Percentiles rank a stretch among this genome's conserved stretches.
These are phyloP conservation scores for Pseudocercospora cruenta DNA, from an alignment of 2,329 filamentous ascomycete species.

Conservation along the genomic window DNA sequence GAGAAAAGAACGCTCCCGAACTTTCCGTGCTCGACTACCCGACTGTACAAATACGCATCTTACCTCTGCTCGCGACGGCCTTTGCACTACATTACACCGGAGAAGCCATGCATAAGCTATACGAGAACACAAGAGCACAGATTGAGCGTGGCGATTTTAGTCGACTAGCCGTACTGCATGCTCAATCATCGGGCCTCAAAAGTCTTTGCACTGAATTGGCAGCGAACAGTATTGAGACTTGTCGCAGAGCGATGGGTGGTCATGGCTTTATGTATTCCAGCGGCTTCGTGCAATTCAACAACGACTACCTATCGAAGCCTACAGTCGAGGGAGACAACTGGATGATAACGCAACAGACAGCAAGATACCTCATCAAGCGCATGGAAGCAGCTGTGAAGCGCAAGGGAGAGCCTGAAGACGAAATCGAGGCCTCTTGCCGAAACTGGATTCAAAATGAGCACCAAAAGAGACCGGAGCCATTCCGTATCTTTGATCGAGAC, in stretches of 20 bases:
- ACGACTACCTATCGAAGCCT: conserved; percentile 57
- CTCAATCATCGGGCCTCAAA: conserved; percentile 58
- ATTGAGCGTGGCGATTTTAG: conserved; percentile 57
- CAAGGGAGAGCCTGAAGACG: conserved; percentile 42
- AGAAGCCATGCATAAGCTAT: conserved; percentile 56
- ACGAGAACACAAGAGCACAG: conserved; percentile 48
- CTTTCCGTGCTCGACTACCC: conserved; percentile 57
- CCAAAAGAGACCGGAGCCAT: conserved; percentile 34
- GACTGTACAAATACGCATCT: conserved; percentile 57
- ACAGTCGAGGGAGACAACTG: conserved; percentile 62
- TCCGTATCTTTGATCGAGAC: conserved; percentile 42
- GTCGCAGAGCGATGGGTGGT: conserved; percentile 57
- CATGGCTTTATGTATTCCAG: conserved; percentile 59
- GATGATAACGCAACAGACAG: conserved; percentile 61
- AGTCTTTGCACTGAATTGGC: conserved; percentile 58
- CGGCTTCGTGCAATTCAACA: conserved; percentile 56
- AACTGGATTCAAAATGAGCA: conserved; percentile 43
- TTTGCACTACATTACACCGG: conserved; percentile 55
- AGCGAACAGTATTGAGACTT: conserved; percentile 59
- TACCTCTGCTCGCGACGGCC: conserved; percentile 57
- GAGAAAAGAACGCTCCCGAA: conserved; percentile 42
- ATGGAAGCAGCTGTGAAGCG: conserved; percentile 48
- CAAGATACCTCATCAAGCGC: conserved; percentile 56
- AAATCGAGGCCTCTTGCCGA: conserved; percentile 48
- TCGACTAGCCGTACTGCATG: conserved; percentile 56